phyloP scores from a whole-genome alignment of 768 basidiomycete species.

The Boletus barrowsii region DNA sequence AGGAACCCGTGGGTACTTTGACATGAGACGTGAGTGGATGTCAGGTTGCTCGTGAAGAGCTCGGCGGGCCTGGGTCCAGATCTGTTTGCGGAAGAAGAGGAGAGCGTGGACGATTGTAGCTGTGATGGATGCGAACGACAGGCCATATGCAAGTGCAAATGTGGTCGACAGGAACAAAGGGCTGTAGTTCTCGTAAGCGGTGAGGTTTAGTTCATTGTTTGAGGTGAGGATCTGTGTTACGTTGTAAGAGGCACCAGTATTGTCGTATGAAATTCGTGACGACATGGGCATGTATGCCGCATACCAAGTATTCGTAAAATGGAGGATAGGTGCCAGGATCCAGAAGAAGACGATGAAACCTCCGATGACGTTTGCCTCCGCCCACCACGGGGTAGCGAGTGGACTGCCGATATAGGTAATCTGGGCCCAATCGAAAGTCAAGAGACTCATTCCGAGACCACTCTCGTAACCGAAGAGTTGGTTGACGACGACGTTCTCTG shows the following conservation, averaged over 20 bases:
- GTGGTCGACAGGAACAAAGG: slow-evolving; percentile 46
- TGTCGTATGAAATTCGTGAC: slow-evolving; percentile 42
- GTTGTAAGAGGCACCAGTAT: slow-evolving; percentile 39
- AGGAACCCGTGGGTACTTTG: slow-evolving; percentile 54
- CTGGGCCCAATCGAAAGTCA: slow-evolving; percentile 82
- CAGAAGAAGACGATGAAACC: slow-evolving; percentile 39
- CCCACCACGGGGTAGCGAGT: slow-evolving; percentile 35
- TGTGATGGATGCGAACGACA: slow-evolving; percentile 44
- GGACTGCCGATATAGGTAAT: slow-evolving; percentile 57
- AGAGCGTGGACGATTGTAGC: slow-evolving; percentile 40
- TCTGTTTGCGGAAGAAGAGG: slow-evolving; percentile 57
- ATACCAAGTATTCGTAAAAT: slow-evolving; percentile 38
- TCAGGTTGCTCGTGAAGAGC: slow-evolving; percentile 56
- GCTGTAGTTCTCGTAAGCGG: slow-evolving; percentile 36
- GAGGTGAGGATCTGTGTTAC: slow-evolving; percentile 38
- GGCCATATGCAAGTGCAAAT: slow-evolving; percentile 51
- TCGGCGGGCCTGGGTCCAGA: slow-evolving; percentile 47
- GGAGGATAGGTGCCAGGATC: slow-evolving; percentile 27
- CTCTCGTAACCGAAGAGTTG: slow-evolving; percentile 66
- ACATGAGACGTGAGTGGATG: slow-evolving; percentile 60
- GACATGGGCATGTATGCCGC: slow-evolving; percentile 38
- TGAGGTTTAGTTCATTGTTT: slow-evolving; percentile 30
- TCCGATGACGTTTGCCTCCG: slow-evolving; percentile 37
- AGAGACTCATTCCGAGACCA: slow-evolving; percentile 64
- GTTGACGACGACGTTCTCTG: slow-evolving; percentile 66